Evolutionary conservation across 129 eudicot species (phyloP), one percentile per base, ranked within the genome.

Genomic region (Ambrosia artemisiifolia): DNA sequence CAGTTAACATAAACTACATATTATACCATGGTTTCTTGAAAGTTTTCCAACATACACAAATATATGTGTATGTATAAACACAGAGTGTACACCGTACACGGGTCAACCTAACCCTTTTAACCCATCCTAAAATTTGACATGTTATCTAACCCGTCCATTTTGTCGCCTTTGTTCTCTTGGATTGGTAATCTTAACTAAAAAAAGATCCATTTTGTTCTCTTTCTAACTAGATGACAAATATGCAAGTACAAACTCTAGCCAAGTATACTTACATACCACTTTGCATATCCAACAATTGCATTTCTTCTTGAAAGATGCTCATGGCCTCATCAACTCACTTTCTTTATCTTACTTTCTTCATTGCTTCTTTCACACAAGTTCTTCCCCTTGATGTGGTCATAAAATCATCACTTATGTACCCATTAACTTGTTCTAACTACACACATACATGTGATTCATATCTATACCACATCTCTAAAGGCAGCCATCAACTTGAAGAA

Each of bases 401-500:
- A 10, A 80, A 75, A 70, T 69, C 84, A 62, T 62, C 84, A 32
- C 56, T 75, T n/a, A 75, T 80, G 59, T 69, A 80, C 78, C 84
- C 84, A 17, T 61, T 75, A 75, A 80, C 57, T 32, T 80, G 84
- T 48, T 69, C 78, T 46, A 46, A 80, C 20, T 19, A 80, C 47
- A 80, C 63, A 36, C 77, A 57, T 17, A 80, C 77, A 44, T 80
- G 81, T 57, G 71, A 75, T 34, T 75, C 84, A 36, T 43, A 70
- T 71, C 81, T 80, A 44, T 80, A 80, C 81, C 84, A 80, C 77
- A 80, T 75, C 73, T 75, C 84, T 3, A 75, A 54, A 54, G 84
- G 81, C 28, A 24, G 28, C 42, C 80, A 62, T 13, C 50, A 75
- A 11, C 42, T 56, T 47, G 65, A 80, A 54, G 69, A 80, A 75